Evolutionary conservation across 495 filamentous ascomycete genomes (phyloP).

Genomic region (Penicillium taxi): DNA sequence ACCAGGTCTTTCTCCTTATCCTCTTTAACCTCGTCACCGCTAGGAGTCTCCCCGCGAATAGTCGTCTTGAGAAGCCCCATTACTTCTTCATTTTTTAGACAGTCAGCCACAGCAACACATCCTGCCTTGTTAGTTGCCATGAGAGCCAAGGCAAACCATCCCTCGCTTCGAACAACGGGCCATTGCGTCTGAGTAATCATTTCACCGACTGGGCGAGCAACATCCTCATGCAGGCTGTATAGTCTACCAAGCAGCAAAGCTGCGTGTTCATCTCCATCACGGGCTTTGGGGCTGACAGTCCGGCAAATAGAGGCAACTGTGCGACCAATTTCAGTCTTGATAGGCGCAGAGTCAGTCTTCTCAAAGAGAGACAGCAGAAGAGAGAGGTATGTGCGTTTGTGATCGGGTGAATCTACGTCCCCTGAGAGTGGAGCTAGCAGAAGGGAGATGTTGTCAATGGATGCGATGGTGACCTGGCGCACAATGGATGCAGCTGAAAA

Average conservation of each 20-base stretch:
- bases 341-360: conserved; percentile 53
- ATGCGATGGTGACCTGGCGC: conserved; percentile 56
- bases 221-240: conserved; percentile 41
- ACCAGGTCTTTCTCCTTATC: conserved; percentile 17
- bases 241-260: conserved; percentile 36
- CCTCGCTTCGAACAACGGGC: conserved; percentile 62
- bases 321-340: conserved; percentile 66
- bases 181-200: conserved; percentile 63
- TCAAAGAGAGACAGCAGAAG: conserved; percentile 51
- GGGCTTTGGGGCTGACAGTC: conserved; percentile 37
- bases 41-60: conserved; percentile 30
- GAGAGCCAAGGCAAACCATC: conserved; percentile 66
- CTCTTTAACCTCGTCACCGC: conserved; percentile 10
- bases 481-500: conserved; percentile 60
- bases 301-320: conserved; percentile 58
- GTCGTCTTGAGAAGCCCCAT: conserved; percentile 41
- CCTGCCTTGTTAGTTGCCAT: conserved; percentile 51
- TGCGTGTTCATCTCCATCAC: conserved; percentile 20
- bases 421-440: conserved; percentile 35
- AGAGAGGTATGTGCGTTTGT: conserved; percentile 48
- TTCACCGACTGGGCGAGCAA: conserved; percentile 48
- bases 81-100: conserved; percentile 42
- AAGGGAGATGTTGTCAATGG: conserved; percentile 46
- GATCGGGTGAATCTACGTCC: conserved; percentile 31
- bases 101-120: conserved; percentile 39